Base-by-base conservation (phyloP, 176 grass and related monocot genomes). In the Chloris gayana region DNA sequence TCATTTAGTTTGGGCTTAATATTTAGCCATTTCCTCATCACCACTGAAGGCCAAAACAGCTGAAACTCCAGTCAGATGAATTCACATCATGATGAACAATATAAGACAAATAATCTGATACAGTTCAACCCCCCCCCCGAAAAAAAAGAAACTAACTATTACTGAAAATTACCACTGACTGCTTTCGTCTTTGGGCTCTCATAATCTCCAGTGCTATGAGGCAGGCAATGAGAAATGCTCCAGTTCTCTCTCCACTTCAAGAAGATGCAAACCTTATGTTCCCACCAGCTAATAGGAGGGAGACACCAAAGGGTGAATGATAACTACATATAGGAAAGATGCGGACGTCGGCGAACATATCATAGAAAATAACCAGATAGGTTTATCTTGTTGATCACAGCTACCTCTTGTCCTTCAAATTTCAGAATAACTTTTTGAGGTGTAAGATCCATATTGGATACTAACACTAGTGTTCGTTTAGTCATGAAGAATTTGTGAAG, bases 21-120 rank as follows among this genome's bases (percentile, higher is more conserved):
- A 78, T 94, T 94, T 72, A 94, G 70, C 88, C 85, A 94, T 84
- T 94, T 94, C 60, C 69, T 90, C 88, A 88, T 74, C 41, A 94
- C 65, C 67, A 86, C 70, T 17, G 85, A 86, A 63, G 88, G 83
- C 91, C 88, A 91, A 63, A 88, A 94, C 50, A 70, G 49, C 88
- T 94, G 60, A 10, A 72, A 61, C 34, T 54, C 12, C 50, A 47
- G 24, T 71, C 22, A 72, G 59, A 73, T 57, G 35, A 59, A 53
- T 54, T 31, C 1, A 26, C 54, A 13, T 3, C 76, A 85, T 57
- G 29, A 84, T 59, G 65, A 75, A 38, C 38, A 70, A 13, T 68
- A 75, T 44, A 57, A 67, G 51, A n/a, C 2, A 74, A 75, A 63
- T 25, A 76, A 59, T 80, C 41, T 24, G 47, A 63, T 47, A 65